phyloP scores from a whole-genome alignment of 345 rosid species.

The Aquilaria malaccensis region DNA sequence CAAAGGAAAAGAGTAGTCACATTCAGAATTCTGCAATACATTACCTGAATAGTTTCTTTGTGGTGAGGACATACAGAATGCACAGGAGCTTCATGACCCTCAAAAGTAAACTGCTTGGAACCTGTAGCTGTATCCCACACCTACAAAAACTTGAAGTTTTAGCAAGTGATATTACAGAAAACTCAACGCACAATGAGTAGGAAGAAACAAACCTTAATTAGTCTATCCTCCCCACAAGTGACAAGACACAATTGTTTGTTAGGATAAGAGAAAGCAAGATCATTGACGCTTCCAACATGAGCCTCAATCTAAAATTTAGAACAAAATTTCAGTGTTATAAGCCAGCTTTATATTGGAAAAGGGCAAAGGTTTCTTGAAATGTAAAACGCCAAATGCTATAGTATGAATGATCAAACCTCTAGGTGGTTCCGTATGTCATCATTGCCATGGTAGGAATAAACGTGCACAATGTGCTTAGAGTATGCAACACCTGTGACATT shows the following conservation, averaged over 20 bases:
- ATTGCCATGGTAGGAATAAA: constrained; percentile 58
- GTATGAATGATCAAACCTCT: constrained; percentile 47
- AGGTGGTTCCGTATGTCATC: constrained; percentile 55
- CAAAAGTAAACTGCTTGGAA: constrained; percentile 38
- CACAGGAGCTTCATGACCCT: constrained; percentile 90
- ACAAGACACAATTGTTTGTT: constrained; percentile 60
- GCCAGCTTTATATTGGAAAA: neutral
- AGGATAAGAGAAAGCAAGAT: constrained; percentile 76
- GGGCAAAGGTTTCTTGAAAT: neutral
- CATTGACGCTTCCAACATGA: constrained; percentile 77
- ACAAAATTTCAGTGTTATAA: constrained; percentile 1
- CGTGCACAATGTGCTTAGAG: constrained; percentile 72
- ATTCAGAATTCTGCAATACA: constrained; percentile 8
- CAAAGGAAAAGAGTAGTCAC: neutral
- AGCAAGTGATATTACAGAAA: constrained; percentile 13
- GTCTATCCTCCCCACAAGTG: constrained; percentile 82
- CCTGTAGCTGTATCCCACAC: constrained; percentile 86
- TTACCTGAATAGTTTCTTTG: constrained; percentile 81
- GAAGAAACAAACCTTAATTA: constrained; percentile 53
- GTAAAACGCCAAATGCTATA: constrained; percentile 1
- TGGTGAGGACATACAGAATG: constrained; percentile 80
- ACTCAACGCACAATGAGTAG: neutral
- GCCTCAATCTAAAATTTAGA: constrained; percentile 63
- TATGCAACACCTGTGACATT: constrained; percentile 72
- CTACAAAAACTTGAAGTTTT: constrained; percentile 31